These are phyloP conservation scores for Suillus decipiens DNA, from an alignment of 768 basidiomycete genomes.

Conservation along the genomic window DNA sequence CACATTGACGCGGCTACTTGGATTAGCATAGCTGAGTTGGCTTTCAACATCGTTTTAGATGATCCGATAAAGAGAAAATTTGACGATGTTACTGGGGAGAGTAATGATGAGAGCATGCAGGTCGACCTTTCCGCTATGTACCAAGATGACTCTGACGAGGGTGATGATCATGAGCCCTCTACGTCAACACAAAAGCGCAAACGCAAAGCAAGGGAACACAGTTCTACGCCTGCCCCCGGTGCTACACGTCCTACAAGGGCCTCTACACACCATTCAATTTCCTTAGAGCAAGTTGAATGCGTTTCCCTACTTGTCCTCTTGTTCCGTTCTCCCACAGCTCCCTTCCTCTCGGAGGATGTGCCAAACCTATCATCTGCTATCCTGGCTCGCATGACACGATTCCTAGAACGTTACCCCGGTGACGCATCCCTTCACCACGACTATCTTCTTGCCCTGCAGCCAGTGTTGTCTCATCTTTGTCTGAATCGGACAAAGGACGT, in stretches of 20 bases:
- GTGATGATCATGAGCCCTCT: constrained; percentile 28
- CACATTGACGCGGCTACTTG: constrained; percentile 66
- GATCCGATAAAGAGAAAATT: constrained; percentile 42
- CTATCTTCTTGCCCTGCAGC: constrained; percentile 67
- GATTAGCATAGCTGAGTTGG: constrained; percentile 66
- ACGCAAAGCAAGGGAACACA: constrained; percentile 25
- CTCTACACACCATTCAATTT: constrained; percentile 35
- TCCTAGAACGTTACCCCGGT: constrained; percentile 63
- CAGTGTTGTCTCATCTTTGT: constrained; percentile 72
- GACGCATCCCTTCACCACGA: constrained; percentile 83
- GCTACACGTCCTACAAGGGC: constrained; percentile 21
- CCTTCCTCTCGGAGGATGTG: constrained; percentile 46
- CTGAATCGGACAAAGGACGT: constrained; percentile 69
- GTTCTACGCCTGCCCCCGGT: constrained; percentile 23
- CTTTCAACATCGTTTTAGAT: constrained; percentile 77
- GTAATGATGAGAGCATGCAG: constrained; percentile 19
- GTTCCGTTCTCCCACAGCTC: constrained; percentile 58
- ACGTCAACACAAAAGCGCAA: constrained; percentile 24
- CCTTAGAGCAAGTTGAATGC: constrained; percentile 70
- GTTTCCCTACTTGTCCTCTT: constrained; percentile 62
- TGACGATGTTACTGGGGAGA: constrained; percentile 22
- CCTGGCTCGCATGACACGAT: constrained; percentile 58
- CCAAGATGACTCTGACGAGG: constrained; percentile 33
- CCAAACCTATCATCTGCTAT: constrained; percentile 46
- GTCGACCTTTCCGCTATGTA: constrained; percentile 32